Percentiles rank a stretch among this genome's conserved stretches.
Conservation (phyloP, 306 rosid genomes). For the Cicer judaicum region DNA sequence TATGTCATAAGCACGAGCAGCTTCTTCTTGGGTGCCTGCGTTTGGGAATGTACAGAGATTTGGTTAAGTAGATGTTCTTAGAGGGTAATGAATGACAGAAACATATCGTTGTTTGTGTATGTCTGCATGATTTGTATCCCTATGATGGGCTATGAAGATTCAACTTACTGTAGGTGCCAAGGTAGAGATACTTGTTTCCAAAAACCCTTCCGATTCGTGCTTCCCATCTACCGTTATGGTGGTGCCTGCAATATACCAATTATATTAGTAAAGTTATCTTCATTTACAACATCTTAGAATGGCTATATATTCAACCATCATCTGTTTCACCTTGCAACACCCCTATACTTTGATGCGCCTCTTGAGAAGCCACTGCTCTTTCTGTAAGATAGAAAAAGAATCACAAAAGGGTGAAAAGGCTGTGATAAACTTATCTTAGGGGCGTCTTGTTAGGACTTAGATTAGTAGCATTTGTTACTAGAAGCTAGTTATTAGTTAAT, state of each 20-base stretch:
- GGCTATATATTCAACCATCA: not conserved
- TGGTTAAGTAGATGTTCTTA: conserved; percentile 8
- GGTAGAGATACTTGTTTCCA: conserved; percentile 90
- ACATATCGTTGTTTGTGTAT: not conserved
- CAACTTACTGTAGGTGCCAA: conserved; percentile 74
- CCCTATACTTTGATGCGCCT: conserved; percentile 82
- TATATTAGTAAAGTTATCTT: conserved; percentile 5
- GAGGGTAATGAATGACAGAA: conserved; percentile 1
- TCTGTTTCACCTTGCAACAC: conserved; percentile 74
- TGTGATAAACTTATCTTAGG: conserved; percentile 1
- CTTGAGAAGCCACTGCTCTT: conserved; percentile 90
- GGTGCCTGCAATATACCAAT: conserved; percentile 61
- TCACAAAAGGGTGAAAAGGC: not conserved
- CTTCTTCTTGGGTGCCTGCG: conserved; percentile 79
- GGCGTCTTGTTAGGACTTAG: not conserved
- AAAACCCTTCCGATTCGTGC: conserved; percentile 86
- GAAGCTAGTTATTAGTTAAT: no score
- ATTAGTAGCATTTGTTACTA: no score
- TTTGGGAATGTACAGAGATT: conserved; percentile 2
- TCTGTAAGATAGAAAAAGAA: conserved; percentile 46
- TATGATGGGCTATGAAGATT: not conserved
- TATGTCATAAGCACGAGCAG: conserved; percentile 78
- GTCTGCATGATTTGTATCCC: conserved; percentile 22
- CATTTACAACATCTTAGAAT: conserved; percentile 2
- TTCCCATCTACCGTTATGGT: conserved; percentile 90